Percentiles rank a stretch among this genome's conserved stretches.
phyloP scores from a whole-genome alignment of 345 rosid species.

The Boechera stricta region DNA sequence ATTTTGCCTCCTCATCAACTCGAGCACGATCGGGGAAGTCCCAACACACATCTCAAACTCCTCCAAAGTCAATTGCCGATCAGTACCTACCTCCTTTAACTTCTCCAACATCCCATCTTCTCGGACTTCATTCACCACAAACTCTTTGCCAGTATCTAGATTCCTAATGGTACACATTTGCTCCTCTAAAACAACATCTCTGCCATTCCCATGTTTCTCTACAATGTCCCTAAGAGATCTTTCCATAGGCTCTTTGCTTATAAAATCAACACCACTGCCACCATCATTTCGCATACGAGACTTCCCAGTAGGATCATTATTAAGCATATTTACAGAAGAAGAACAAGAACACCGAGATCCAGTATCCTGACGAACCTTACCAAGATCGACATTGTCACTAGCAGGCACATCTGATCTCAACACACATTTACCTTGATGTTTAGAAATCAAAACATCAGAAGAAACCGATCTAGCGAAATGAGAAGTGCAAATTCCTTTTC shows the following conservation, averaged over 20 bases:
- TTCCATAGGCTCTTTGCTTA: slow-evolving; percentile 49
- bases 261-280: slow-evolving; percentile 18
- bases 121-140: slow-evolving; percentile 82
- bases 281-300: slow-evolving; percentile 32
- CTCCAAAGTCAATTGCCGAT: slow-evolving; percentile 86
- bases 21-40: slow-evolving; percentile 89
- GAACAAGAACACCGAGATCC: slow-evolving; percentile 49
- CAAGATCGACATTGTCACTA: slow-evolving; percentile 39
- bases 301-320: slow-evolving; percentile 35
- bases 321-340: slow-evolving; percentile 46
- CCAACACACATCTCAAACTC: slow-evolving; percentile 95
- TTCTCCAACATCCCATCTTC: slow-evolving; percentile 82
- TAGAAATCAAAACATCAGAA: slow-evolving; percentile 46
- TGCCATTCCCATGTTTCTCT: slow-evolving; percentile 45
- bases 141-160: slow-evolving; percentile 86
- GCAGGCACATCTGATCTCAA: slow-evolving; percentile 58
- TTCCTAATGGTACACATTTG: slow-evolving; percentile 74
- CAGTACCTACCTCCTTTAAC: slow-evolving; percentile 89
- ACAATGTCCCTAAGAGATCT: slow-evolving; percentile 42
- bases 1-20: slow-evolving; percentile 92
- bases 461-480: slow-evolving; percentile 53
- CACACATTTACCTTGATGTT: slow-evolving; percentile 33
- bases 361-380: slow-evolving; percentile 39
- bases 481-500: slow-evolving; percentile 37
- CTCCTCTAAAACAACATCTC: slow-evolving; percentile 41